Evolutionary conservation across 208 protist species (phyloP), one percentile per base, ranked within the genome.

Genomic region (Naegleria lovaniensis): DNA sequence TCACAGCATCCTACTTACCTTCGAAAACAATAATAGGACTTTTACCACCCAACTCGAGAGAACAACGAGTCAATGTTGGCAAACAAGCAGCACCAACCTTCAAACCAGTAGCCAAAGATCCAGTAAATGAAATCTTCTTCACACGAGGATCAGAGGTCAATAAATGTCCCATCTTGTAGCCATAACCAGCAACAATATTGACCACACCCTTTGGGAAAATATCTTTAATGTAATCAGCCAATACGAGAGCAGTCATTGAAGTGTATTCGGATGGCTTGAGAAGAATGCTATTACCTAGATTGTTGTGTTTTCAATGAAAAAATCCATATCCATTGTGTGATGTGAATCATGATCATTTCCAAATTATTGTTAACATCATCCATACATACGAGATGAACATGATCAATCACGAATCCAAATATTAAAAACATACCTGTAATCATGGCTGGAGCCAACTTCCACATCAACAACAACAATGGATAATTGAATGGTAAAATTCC

Each of bases 401-500:
- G n/a, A n/a, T n/a, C n/a, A n/a, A n/a, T n/a, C n/a, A n/a, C n/a
- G n/a, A n/a, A n/a, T n/a, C n/a, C n/a, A n/a, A n/a, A n/a, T n/a
- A n/a, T n/a, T n/a, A n/a, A n/a, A n/a, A 48, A 48, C 43, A 48
- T 48, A 48, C 43, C 43, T 36, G 29, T 36, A 36, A 79, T 29
- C 29, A 79, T 79, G 13, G 67, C 67, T 15, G 67, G 67, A 36
- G 6, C 67, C 16, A 79, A 36, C 67, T 79, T 79, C 67, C 67
- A 79, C 16, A 79, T 36, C 13, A 41, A 16, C 13, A 85, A 36
- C 58, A 95, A 92, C 13, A 96, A 94, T 5, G 97, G 97, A 86
- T 97, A 98, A 93, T 98, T 98, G 96, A 96, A 98, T 75, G 97
- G 96, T 11, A 96, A 97, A 51, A 98, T 94, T 51, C 96, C 92